These are phyloP conservation scores for Cercospora canescens DNA, from an alignment of 2,329 filamentous ascomycete genomes.

Conservation along the genomic window DNA sequence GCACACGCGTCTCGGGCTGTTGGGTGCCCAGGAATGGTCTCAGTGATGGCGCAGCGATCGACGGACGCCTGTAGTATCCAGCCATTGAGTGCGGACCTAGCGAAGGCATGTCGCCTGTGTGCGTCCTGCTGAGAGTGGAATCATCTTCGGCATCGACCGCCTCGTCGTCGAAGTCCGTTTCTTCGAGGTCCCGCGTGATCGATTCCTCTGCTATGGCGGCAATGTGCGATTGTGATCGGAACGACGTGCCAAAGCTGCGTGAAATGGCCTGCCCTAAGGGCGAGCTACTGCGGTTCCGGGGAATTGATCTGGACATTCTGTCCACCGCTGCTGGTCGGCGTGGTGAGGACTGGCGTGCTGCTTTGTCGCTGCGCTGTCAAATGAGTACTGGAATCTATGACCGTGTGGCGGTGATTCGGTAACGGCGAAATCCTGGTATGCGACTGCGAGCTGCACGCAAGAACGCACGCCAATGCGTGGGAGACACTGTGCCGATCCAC, in stretches of 20 bases:
- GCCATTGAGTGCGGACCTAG: constrained; percentile 51
- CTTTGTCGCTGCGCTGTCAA: background rate
- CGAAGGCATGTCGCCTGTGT: constrained; percentile 16
- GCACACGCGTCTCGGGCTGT: constrained; percentile 45
- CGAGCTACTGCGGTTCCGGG: constrained; percentile 20
- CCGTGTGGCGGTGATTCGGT: background rate
- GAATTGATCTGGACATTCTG: constrained; percentile 13
- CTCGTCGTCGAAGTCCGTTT: constrained; percentile 25
- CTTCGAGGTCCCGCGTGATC: constrained; percentile 34
- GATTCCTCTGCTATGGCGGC: constrained; percentile 35
- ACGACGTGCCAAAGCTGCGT: constrained; percentile 32
- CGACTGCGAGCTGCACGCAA: background rate
- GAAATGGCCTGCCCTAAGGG: constrained; percentile 11
- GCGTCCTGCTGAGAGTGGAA: constrained; percentile 17
- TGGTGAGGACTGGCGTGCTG: background rate
- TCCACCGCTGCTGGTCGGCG: background rate
- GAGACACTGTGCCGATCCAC: background rate
- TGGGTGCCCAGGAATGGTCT: constrained; percentile 68
- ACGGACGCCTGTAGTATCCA: constrained; percentile 73
- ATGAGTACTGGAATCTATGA: background rate
- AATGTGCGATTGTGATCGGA: constrained; percentile 28
- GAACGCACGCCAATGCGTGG: background rate
- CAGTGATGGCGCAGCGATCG: constrained; percentile 70
- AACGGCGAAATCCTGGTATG: background rate
- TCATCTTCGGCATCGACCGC: constrained; percentile 19